Base-by-base conservation (phyloP, 2,329 filamentous ascomycete species). In the Colletotrichum spinosum region DNA sequence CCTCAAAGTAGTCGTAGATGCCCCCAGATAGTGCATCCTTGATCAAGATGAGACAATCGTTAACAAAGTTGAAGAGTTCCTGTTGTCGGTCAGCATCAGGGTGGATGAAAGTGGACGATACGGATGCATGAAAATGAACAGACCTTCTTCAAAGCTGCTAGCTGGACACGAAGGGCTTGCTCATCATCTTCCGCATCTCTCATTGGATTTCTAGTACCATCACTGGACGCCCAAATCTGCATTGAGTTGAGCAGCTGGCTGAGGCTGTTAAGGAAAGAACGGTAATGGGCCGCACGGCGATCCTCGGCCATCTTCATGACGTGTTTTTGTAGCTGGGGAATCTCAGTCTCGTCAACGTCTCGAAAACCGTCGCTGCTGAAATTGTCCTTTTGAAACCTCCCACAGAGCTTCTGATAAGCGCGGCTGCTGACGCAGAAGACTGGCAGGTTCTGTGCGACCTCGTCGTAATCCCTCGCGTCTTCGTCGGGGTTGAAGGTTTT, bases 371-470 rank as follows among this genome's bases (percentile, higher is more conserved):
- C 63, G 12, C 80, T 75, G 2, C 86, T 79, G 12, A 77, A 70
- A 2, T 79, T 76, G 55, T 91, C 88, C 49, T 84, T 84, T 55
- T 78, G 72, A 7, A 90, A 70, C 4, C 85, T 80, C 2, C 85
- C 87, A 42, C 79, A 78, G 33, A 91, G 75, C 69, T 88, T 87
- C 69, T 91, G 88, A 59, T 90, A 91, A 0, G 84, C 88, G 53
- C 84, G 79, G 51, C 85, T 86, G 61, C 85, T 89, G 11, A 91
- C 86, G 67, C 88, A 91, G 70, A 90, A 92, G 2, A 92, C 88
- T 0, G 87, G 84, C 1, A 92, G 77, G 1, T 78, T 80, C 8
- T 75, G 74, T 0, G 86, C 87, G 6, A 90, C 80, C 49, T 86
- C 75, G 1, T 86, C 81, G 55, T 91, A 91, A 68, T 90, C 83